These are phyloP conservation scores for Cladophialophora psammophila DNA, from an alignment of 2,329 filamentous ascomycete species.

Conservation along the genomic window DNA sequence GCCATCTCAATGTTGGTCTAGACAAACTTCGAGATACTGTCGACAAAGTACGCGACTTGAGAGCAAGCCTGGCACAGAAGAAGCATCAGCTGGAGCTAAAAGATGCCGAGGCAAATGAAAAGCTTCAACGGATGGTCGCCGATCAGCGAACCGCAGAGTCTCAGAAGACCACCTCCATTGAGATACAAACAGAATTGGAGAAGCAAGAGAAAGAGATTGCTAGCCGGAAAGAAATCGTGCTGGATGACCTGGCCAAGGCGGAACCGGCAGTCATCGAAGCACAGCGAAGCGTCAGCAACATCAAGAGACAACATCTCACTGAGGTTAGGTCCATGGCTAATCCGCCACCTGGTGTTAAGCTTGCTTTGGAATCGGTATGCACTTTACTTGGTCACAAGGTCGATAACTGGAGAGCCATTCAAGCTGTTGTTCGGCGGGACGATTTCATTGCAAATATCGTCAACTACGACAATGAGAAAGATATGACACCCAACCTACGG, in stretches of 20 bases:
- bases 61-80: slow-evolving; percentile 90
- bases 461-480: slow-evolving; percentile 91
- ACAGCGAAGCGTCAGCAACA: slow-evolving; percentile 95
- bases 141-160: slow-evolving; percentile 95
- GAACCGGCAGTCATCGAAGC: slow-evolving; percentile 93
- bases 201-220: slow-evolving; percentile 90
- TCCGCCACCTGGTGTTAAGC: slow-evolving; percentile 86
- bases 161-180: slow-evolving; percentile 83
- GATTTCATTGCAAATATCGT: slow-evolving; percentile 99
- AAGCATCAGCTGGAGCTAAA: slow-evolving; percentile 92
- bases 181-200: slow-evolving; percentile 86
- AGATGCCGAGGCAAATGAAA: slow-evolving; percentile 94
- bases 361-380: slow-evolving; percentile 95
- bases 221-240: slow-evolving; percentile 79
- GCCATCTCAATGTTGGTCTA: slow-evolving; percentile 95
- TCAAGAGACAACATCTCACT: slow-evolving; percentile 95
- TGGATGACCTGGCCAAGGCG: slow-evolving; percentile 85
- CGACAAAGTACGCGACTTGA: slow-evolving; percentile 92
- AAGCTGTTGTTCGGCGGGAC: slow-evolving; percentile 85
- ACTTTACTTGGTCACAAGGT: slow-evolving; percentile 90
- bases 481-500: slow-evolving; percentile 86
- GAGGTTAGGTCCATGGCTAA: slow-evolving; percentile 98
- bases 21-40: slow-evolving; percentile 97
- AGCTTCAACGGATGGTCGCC: slow-evolving; percentile 94
- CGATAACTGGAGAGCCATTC: slow-evolving; percentile 88